Conservation (phyloP, 306 rosid genomes). For the Glycyrrhiza uralensis region DNA sequence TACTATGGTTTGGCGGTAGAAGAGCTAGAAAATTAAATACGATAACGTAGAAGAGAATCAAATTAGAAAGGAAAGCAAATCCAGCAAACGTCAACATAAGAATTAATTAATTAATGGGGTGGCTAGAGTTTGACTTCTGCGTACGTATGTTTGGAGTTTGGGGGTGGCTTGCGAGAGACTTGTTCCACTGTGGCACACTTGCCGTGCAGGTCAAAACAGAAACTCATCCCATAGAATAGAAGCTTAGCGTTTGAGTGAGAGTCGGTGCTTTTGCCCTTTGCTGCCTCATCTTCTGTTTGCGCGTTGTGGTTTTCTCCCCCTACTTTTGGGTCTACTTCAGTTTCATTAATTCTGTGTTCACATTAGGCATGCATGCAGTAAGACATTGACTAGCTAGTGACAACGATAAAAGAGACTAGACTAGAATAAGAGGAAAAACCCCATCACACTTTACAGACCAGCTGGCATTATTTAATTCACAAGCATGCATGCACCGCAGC, state of each 20-base stretch:
- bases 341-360: slow-evolving; percentile 3
- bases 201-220: slow-evolving; percentile 1
- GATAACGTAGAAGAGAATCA: neutral
- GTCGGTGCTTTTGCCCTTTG: slow-evolving; percentile 18
- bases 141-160: neutral
- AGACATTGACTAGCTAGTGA: neutral
- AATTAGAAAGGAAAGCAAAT: neutral
- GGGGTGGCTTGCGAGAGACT: neutral
- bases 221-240: neutral
- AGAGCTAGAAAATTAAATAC: neutral
- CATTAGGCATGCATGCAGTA: neutral
- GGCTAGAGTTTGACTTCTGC: slow-evolving; percentile 13
- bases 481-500: slow-evolving; percentile 10
- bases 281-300: neutral
- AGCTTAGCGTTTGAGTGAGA: neutral
- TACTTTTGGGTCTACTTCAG: neutral
- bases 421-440: neutral
- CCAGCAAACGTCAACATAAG: slow-evolving; percentile 16
- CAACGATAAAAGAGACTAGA: neutral
- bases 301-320: neutral
- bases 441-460: slow-evolving; percentile 16
- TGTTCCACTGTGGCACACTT: neutral
- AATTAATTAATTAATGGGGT: neutral
- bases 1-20: neutral
- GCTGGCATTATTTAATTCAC: slow-evolving; percentile 19